Base-by-base conservation (phyloP, 805 yeast species). In the Wickerhamomyces queroliae region DNA sequence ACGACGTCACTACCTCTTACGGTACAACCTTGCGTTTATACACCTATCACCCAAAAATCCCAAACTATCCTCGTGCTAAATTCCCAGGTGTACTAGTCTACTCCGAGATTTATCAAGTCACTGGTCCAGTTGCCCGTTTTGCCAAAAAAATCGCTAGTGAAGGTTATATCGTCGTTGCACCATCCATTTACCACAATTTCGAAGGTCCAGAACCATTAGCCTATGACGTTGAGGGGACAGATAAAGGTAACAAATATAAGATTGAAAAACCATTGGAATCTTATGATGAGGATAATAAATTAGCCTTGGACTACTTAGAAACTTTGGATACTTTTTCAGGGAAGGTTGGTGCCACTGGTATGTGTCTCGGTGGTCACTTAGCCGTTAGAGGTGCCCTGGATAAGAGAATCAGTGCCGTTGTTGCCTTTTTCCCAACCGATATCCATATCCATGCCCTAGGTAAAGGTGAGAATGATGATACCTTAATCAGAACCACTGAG, bases 301-400 rank as follows among this genome's bases (percentile, higher is more conserved):
- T 83, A 40, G 69, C 84, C 15, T 69, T 83, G 50, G 87, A 83
- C 53, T 77, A 82, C 53, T 66, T 84, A 41, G 59, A 59, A 35
- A 50, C 71, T 2, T 66, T 84, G 46, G 64, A 70, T 1, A 81
- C 87, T 10, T 83, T 83, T 56, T 78, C 74, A 46, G 90, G 90
- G 31, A 74, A 70, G 42, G 74, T 83, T 48, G 93, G 93, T 27
- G 81, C 89, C 33, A 83, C 91, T 3, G 95, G 93, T 16, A 85
- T 85, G 93, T 85, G 95, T 58, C 72, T 84, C 27, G 93, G 93
- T 17, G 95, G 93, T 1, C 93, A 84, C 56, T 64, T 83, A 50
- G 91, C 93, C 1, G 82, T 72, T 63, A 67, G 95, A 48, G 78
- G 84, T 3, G 78, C 81, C 2, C 66, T 83, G 47, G 87, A 83